Evolutionary conservation across 805 yeast genomes (phyloP).

Genomic region (Candida rishiriensis): DNA sequence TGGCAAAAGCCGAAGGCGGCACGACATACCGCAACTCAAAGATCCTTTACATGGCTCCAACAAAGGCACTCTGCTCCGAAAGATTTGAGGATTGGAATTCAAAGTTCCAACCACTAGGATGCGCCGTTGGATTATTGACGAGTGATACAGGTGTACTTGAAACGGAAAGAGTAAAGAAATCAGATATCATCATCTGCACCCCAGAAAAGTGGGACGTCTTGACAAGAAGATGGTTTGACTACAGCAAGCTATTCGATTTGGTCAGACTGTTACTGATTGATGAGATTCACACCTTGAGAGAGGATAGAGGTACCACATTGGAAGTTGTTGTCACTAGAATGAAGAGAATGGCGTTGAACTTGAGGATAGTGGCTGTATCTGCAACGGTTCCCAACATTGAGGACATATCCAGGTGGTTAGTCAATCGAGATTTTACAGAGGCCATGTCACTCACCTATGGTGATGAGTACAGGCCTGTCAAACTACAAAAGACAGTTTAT

Average conservation of each 20-base stretch:
- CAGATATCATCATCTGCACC: slow-evolving; percentile 52
- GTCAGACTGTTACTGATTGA: slow-evolving; percentile 43
- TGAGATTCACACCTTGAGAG: slow-evolving; percentile 44
- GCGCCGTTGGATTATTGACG: slow-evolving; percentile 48
- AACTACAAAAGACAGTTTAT: slow-evolving; percentile 36
- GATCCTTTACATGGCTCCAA: slow-evolving; percentile 53
- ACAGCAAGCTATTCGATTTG: slow-evolving; percentile 33
- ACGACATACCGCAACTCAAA: slow-evolving; percentile 22
- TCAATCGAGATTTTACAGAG: slow-evolving; percentile 10
- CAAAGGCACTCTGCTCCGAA: slow-evolving; percentile 53
- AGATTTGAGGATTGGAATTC: slow-evolving; percentile 42
- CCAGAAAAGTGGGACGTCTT: slow-evolving; percentile 62
- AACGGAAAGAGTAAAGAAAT: slow-evolving; percentile 40
- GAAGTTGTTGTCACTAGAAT: slow-evolving; percentile 46
- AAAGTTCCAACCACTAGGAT: slow-evolving; percentile 33
- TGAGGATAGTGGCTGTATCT: slow-evolving; percentile 45
- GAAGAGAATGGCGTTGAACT: slow-evolving; percentile 32
- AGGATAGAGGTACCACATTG: slow-evolving; percentile 43
- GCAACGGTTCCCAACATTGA: slow-evolving; percentile 51
- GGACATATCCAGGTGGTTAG: slow-evolving; percentile 44
- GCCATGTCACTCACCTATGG: slow-evolving; percentile 41
- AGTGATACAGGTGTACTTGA: slow-evolving; percentile 48
- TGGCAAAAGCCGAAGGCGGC: slow-evolving; percentile 19
- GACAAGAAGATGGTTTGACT: slow-evolving; percentile 48
- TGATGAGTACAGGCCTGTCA: slow-evolving; percentile 44